Evolutionary conservation across 2,329 filamentous ascomycete genomes (phyloP).

Genomic region (Fusarium annulatum): DNA sequence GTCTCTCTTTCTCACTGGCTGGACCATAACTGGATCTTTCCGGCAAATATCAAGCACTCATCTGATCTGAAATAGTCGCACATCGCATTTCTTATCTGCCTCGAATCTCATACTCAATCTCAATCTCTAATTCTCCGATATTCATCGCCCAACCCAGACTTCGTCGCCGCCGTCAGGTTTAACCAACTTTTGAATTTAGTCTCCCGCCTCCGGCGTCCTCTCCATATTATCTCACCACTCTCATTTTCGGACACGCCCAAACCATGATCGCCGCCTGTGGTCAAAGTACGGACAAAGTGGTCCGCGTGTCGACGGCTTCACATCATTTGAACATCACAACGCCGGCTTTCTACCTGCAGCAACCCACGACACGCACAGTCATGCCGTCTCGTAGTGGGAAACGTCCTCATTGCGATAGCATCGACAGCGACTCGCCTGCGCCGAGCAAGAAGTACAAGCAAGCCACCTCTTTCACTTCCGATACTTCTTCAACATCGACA

Average conservation of each 20-base stretch:
- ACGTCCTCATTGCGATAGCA: constrained; percentile 36
- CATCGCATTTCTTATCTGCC: constrained; percentile 19
- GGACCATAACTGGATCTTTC: constrained; percentile 20
- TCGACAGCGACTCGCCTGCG: constrained; percentile 33
- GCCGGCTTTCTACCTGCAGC: constrained; percentile 17
- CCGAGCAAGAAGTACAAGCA: constrained; percentile 44
- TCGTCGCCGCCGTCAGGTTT: neutral
- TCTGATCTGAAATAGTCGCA: constrained; percentile 29
- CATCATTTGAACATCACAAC: constrained; percentile 21
- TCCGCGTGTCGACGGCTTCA: constrained; percentile 20
- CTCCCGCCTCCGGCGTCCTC: neutral
- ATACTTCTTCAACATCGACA: constrained; percentile 36
- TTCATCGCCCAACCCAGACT: neutral
- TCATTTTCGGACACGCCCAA: neutral
- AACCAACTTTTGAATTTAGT: neutral
- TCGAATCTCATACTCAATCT: constrained; percentile 9
- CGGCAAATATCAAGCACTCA: constrained; percentile 38
- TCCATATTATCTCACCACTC: neutral
- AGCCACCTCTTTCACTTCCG: constrained; percentile 40
- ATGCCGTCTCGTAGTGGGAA: constrained; percentile 41
- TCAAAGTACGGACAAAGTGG: constrained; percentile 23
- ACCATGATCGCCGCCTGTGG: constrained; percentile 27
- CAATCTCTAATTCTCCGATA: constrained; percentile 6
- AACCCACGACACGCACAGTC: constrained; percentile 10
- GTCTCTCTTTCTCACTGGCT: constrained; percentile 34